Conservation (phyloP, 306 rosid species). For the Notholithocarpus densiflorus region DNA sequence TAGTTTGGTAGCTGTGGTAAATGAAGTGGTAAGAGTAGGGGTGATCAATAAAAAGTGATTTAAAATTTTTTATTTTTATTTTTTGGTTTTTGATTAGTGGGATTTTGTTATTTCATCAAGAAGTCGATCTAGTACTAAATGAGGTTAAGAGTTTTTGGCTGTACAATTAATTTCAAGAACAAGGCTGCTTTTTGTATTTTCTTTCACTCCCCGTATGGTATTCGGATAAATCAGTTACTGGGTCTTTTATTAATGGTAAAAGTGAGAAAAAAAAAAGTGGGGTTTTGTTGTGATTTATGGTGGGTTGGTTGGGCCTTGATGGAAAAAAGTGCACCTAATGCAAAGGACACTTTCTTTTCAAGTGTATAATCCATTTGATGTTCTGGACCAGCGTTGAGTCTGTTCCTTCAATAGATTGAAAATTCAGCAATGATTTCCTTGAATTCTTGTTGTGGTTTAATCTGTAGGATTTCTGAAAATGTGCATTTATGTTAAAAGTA, state of each 20-base stretch:
- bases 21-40: not conserved
- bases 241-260: not conserved
- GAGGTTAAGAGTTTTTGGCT: not conserved
- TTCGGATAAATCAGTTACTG: no score
- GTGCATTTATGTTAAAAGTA: conserved; percentile 1
- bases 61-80: not conserved
- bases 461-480: conserved; percentile 12
- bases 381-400: conserved; percentile 4
- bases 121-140: not conserved
- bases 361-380: conserved; percentile 7
- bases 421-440: not conserved
- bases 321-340: not conserved
- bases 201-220: no score
- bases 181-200: not conserved
- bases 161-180: not conserved
- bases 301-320: not conserved
- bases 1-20: not conserved
- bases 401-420: conserved; percentile 9
- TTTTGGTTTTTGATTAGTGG: no score
- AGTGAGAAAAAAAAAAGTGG: not conserved
- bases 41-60: not conserved
- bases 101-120: no score
- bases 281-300: not conserved
- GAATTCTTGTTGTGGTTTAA: not conserved
- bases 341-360: not conserved